Conservation (phyloP, 148 eudicot genomes). For the Rhododendron kiyosumense region DNA sequence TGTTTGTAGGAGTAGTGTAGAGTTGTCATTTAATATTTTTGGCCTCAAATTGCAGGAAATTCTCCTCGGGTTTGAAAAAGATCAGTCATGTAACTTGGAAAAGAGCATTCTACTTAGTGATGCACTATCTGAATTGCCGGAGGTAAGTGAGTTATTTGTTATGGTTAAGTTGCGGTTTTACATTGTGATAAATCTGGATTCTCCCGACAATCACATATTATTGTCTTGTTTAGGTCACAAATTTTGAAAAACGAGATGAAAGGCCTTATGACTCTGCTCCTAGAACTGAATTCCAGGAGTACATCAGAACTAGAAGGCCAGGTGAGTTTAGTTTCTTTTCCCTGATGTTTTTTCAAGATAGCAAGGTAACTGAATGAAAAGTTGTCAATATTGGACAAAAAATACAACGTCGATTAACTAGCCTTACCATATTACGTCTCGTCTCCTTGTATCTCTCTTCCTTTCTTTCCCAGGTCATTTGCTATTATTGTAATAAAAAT, state of each 20-base stretch:
- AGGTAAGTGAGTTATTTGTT: slow-evolving; percentile 6
- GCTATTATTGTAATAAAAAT: not conserved
- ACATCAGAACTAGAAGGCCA: slow-evolving; percentile 19
- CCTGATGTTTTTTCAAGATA: not conserved
- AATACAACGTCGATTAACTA: not conserved
- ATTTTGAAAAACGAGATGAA: slow-evolving; percentile 21
- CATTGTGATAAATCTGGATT: not conserved
- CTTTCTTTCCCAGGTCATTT: not conserved
- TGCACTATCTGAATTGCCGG: slow-evolving; percentile 29
- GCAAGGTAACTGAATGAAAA: not conserved
- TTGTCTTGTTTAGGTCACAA: slow-evolving; percentile 20
- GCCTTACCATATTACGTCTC: not conserved
- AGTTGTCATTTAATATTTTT: not conserved
- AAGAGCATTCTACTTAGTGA: slow-evolving; percentile 21
- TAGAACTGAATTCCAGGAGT: slow-evolving; percentile 17
- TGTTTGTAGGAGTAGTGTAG: not conserved
- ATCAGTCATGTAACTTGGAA: not conserved
- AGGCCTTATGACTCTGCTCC: slow-evolving; percentile 22
- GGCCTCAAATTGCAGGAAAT: slow-evolving; percentile 14
- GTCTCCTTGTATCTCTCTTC: not conserved
- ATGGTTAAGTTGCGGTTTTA: not conserved
- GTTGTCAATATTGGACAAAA: not conserved
- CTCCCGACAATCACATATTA: not conserved
- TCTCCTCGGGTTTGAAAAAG: slow-evolving; percentile 20
- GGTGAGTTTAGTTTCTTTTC: slow-evolving; percentile 12